phyloP scores from a whole-genome alignment of 2,329 filamentous ascomycete species.

The Paradendryphiella salina region DNA sequence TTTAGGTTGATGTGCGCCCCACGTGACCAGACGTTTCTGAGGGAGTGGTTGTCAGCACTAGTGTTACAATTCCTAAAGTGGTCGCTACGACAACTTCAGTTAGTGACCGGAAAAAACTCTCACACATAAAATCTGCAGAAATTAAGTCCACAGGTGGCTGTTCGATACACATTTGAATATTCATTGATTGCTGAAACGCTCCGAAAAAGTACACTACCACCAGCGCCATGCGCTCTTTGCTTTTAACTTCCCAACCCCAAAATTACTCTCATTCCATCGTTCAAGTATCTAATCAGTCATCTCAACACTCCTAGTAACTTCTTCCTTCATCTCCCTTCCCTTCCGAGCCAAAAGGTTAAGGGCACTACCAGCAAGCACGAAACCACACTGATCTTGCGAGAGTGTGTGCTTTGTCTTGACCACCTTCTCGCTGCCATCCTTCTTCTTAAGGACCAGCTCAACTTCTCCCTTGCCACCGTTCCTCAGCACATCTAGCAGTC shows the following conservation, averaged over 20 bases:
- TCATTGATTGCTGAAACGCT: background rate
- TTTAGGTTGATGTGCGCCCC: too few species aligned
- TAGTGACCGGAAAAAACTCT: too few species aligned
- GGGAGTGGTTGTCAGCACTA: too few species aligned
- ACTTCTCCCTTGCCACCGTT: slow-evolving; percentile 79
- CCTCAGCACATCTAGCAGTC: slow-evolving; percentile 78
- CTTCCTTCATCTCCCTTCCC: slow-evolving; percentile 45
- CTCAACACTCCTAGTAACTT: slow-evolving; percentile 44
- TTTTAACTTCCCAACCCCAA: background rate
- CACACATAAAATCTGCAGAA: background rate
- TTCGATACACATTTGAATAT: background rate
- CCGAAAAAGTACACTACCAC: background rate
- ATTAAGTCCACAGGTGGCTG: background rate
- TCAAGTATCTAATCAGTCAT: slow-evolving; percentile 41
- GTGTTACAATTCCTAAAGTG: too few species aligned
- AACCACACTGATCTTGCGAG: slow-evolving; percentile 85
- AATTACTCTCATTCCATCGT: background rate
- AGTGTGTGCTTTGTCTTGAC: slow-evolving; percentile 86
- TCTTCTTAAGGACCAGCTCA: slow-evolving; percentile 58
- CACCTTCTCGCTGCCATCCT: slow-evolving; percentile 64
- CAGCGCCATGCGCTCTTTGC: background rate
- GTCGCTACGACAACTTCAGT: too few species aligned
- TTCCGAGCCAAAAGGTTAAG: slow-evolving; percentile 82
- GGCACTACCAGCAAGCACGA: slow-evolving; percentile 91
- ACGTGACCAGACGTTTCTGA: too few species aligned